Conservation (phyloP, 116 monocot genomes). For the Phalaenopsis hybrid region DNA sequence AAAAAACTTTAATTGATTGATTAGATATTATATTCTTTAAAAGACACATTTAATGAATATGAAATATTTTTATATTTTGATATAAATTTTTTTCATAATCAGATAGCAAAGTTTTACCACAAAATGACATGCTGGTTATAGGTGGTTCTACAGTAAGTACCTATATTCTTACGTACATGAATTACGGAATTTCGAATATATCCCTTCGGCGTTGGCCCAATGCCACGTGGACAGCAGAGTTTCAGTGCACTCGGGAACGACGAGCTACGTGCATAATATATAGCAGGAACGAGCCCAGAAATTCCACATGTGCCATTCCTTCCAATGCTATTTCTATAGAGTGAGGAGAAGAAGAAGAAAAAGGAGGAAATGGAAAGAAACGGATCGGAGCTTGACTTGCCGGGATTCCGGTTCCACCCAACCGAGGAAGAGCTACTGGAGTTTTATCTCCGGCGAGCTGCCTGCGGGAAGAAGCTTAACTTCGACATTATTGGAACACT, state of each 20-base stretch:
- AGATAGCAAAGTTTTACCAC: no score
- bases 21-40: no score
- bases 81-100: no score
- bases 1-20: no score
- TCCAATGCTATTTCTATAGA: no score
- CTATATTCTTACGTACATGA: no score
- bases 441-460: constrained; percentile 15
- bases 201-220: no score
- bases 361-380: neutral
- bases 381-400: constrained; percentile 12
- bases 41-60: no score
- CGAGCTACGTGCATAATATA: neutral
- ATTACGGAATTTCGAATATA: no score
- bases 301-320: neutral
- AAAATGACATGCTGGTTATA: no score
- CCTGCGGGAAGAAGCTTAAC: constrained; percentile 4
- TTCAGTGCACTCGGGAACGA: neutral
- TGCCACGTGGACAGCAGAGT: neutral
- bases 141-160: no score
- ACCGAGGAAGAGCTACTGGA: constrained; percentile 25
- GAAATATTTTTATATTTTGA: no score
- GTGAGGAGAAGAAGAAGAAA: neutral
- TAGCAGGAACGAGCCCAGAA: neutral
- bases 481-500: constrained; percentile 19
- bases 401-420: constrained; percentile 21